Conservation (phyloP, 2,329 filamentous ascomycete genomes). For the Fusarium brachygibbosum region DNA sequence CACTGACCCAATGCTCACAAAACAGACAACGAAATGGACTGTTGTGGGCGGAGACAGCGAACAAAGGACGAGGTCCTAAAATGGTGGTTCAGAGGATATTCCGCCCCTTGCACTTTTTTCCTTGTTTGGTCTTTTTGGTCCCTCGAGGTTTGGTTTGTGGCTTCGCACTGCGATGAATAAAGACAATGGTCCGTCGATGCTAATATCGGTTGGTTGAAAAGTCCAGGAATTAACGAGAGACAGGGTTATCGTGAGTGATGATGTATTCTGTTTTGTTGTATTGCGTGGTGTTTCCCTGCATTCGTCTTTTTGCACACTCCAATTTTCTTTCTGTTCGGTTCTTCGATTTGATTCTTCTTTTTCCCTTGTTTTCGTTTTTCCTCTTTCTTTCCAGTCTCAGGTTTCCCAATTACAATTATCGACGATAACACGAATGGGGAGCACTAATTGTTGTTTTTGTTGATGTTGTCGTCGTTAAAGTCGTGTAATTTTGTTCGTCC, state of each 20-base stretch:
- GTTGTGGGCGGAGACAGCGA: conserved; percentile 16
- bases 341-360: conserved; percentile 17
- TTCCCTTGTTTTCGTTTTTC: conserved; percentile 11
- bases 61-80: conserved; percentile 25
- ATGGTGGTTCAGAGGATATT: conserved; percentile 34
- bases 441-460: conserved; percentile 26
- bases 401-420: conserved; percentile 39
- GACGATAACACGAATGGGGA: conserved; percentile 45
- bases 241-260: conserved; percentile 37
- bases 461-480: conserved; percentile 39
- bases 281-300: conserved; percentile 32
- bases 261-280: conserved; percentile 26
- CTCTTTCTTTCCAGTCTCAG: conserved; percentile 31
- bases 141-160: not conserved
- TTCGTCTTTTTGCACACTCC: conserved; percentile 7
- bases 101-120: conserved; percentile 31
- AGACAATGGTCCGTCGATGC: conserved; percentile 20
- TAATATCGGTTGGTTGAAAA: conserved; percentile 12
- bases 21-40: conserved; percentile 33
- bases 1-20: conserved; percentile 26
- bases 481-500: conserved; percentile 35
- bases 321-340: conserved; percentile 9
- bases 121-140: conserved; percentile 17
- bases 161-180: conserved; percentile 13
- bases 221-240: conserved; percentile 32